Conservation (phyloP, 192 early-diverging fungal genomes). For the Chytriomyces sp. region DNA sequence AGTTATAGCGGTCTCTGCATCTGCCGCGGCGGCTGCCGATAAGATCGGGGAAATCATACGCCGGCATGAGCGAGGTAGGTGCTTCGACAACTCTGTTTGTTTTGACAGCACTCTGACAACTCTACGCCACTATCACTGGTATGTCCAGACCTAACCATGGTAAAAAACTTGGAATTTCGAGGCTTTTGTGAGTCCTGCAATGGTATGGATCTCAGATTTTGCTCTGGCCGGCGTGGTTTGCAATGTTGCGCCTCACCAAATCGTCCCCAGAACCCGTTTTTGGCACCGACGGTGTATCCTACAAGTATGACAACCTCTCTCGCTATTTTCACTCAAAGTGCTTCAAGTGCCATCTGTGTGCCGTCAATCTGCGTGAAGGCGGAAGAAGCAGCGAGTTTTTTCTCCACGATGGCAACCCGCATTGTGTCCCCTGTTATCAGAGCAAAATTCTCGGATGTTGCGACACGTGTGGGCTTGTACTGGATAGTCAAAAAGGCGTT, state of each 20-base stretch:
- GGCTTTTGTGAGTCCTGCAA: constrained; percentile 16
- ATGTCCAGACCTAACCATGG: constrained; percentile 19
- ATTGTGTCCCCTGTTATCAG: constrained; percentile 25
- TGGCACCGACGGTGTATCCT: constrained; percentile 26
- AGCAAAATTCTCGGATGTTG: constrained; percentile 24
- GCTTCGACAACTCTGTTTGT: neutral
- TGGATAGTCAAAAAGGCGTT: constrained; percentile 14
- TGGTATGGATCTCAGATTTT: neutral
- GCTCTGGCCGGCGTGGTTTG: neutral
- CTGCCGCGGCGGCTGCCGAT: neutral
- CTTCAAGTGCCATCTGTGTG: constrained; percentile 24
- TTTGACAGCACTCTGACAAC: neutral
- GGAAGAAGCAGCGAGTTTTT: constrained; percentile 30
- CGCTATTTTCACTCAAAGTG: constrained; percentile 20
- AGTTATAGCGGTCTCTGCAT: neutral
- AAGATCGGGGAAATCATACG: neutral
- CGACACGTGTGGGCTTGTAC: constrained; percentile 6
- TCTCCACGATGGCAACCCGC: constrained; percentile 3
- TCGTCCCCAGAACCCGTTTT: constrained; percentile 18
- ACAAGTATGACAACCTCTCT: constrained; percentile 21
- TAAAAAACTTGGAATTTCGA: constrained; percentile 27
- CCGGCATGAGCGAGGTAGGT: constrained; percentile 5
- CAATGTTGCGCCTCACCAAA: neutral
- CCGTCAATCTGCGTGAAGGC: neutral
- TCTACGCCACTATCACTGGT: neutral